A percentile compares a stretch with the other conserved stretches of the same genome.
Evolutionary conservation across 2,329 filamentous ascomycete genomes (phyloP).

Genomic region (Nothopassalora personata): DNA sequence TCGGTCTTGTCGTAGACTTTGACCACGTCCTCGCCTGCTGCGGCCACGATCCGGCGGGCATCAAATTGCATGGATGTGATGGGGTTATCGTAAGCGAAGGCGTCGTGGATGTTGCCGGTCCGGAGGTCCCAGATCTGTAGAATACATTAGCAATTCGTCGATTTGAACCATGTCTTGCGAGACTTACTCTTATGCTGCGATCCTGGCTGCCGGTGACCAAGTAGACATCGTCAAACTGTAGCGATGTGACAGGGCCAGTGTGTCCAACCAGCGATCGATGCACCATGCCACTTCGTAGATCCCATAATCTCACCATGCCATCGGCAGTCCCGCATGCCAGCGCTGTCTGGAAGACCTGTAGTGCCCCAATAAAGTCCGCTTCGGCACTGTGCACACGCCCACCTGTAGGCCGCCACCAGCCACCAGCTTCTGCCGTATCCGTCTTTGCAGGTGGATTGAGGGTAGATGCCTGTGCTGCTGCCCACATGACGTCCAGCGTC

Average conservation of each 20-base stretch:
- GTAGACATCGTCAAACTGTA: conserved; percentile 95
- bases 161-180: no score
- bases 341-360: conserved; percentile 94
- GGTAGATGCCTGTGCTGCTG: conserved; percentile 71
- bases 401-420: conserved; percentile 67
- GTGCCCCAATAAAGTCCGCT: conserved; percentile 87
- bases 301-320: conserved; percentile 95
- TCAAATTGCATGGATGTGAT: conserved; percentile 99
- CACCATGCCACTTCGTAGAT: conserved; percentile 93
- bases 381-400: conserved; percentile 53
- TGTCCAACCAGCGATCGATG: conserved; percentile 92
- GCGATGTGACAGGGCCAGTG: conserved; percentile 84
- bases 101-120: conserved; percentile 90
- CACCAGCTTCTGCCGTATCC: conserved; percentile 19
- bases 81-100: conserved; percentile 88
- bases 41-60: conserved; percentile 77
- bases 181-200: conserved; percentile 83
- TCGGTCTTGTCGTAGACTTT: conserved; percentile 99
- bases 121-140: conserved; percentile 94
- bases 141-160: conserved; percentile 25
- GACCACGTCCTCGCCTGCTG: conserved; percentile 85
- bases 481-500: conserved; percentile 96
- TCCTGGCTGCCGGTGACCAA: conserved; percentile 89
- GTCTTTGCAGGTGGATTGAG: conserved; percentile 43
- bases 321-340: conserved; percentile 95